Conservation (phyloP, 805 yeast genomes). For the Monosporozyma servazzii region DNA sequence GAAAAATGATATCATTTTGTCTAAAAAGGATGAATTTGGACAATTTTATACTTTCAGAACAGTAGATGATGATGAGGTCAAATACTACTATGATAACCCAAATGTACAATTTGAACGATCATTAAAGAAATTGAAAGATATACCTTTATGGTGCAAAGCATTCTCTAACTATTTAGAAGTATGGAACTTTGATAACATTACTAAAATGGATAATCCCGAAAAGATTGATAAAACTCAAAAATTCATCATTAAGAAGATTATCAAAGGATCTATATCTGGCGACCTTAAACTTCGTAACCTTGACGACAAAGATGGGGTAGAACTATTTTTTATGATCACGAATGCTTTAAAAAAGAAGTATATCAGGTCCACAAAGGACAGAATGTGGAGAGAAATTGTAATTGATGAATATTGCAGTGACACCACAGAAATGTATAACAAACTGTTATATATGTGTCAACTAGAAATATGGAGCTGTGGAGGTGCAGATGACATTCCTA, state of each 20-base stretch:
- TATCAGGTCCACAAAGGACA: neutral
- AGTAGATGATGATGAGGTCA: neutral
- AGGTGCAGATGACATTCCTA: too few species aligned
- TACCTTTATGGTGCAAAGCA: neutral
- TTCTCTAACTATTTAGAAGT: neutral
- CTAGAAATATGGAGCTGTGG: neutral
- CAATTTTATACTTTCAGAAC: neutral
- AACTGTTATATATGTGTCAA: neutral
- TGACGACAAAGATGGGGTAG: neutral
- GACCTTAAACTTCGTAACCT: neutral
- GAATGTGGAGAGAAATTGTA: neutral
- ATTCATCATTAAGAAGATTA: neutral
- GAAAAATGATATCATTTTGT: neutral
- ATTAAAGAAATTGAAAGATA: neutral
- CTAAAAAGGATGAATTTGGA: neutral
- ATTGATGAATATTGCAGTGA: slow-evolving; percentile 1
- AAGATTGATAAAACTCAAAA: neutral
- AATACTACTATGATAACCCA: neutral
- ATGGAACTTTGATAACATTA: neutral
- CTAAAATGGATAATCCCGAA: neutral
- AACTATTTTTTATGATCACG: neutral
- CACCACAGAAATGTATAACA: neutral
- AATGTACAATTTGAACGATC: neutral
- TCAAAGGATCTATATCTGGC: neutral
- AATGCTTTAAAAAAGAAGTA: neutral